Evolutionary conservation across 108 stramenopile species (phyloP).

Genomic region (Epithemia pelagica): DNA sequence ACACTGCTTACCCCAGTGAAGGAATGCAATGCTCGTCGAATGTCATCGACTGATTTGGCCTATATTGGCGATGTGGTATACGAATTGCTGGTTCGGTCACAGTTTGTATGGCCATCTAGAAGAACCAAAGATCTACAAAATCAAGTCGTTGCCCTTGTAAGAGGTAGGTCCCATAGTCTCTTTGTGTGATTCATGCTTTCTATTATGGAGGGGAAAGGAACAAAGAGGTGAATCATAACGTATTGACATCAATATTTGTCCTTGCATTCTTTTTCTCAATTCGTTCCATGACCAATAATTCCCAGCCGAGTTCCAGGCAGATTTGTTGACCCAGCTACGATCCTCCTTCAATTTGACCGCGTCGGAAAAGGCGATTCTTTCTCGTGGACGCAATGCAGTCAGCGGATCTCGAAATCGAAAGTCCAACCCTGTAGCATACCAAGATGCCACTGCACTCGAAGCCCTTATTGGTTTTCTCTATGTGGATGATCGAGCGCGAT

Average conservation of each 20-base stretch:
- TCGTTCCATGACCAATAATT: background rate
- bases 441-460: slow-evolving; percentile 84
- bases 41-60: slow-evolving; percentile 73
- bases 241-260: too few relatives aligned
- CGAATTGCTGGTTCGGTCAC: slow-evolving; percentile 70
- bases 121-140: slow-evolving; percentile 67
- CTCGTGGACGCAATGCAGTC: slow-evolving; percentile 69
- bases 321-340: slow-evolving; percentile 45
- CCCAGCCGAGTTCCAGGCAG: slow-evolving; percentile 72
- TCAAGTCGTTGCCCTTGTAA: slow-evolving; percentile 55
- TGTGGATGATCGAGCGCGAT: slow-evolving; percentile 51
- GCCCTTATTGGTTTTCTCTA: slow-evolving; percentile 77
- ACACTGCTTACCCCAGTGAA: too few relatives aligned
- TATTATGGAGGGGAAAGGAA: background rate
- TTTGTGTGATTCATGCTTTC: background rate
- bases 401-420: slow-evolving; percentile 30
- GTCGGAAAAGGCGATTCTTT: slow-evolving; percentile 49
- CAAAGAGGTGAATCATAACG: background rate
- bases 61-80: slow-evolving; percentile 82
- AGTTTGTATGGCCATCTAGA: slow-evolving; percentile 73
- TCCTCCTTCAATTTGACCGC: slow-evolving; percentile 44
- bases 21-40: slow-evolving; percentile 44
- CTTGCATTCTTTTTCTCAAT: background rate
- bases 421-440: slow-evolving; percentile 50
- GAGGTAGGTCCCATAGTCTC: slow-evolving; percentile 71